Base-by-base conservation (phyloP, 2,329 filamentous ascomycete genomes). In the Cryphonectria parasitica region DNA sequence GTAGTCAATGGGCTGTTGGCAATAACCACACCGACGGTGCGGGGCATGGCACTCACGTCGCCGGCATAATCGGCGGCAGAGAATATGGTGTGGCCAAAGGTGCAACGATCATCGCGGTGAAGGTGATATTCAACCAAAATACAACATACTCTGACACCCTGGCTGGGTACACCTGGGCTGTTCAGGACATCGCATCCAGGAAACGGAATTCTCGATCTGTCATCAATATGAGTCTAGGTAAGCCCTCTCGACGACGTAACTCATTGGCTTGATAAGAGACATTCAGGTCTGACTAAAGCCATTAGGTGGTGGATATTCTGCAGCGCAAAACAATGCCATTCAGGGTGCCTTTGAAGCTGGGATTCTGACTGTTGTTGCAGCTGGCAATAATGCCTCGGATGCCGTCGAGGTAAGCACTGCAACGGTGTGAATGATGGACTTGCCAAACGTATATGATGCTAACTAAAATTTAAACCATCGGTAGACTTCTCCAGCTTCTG, bases 281-380 rank as follows among this genome's bases (percentile, higher is more conserved):
- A 10, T 28, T n/a, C n/a, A 2, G 52, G 3, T 5, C 15, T 43
- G 1, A 39, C 17, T 2, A 5, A 17, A 58, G 17, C 54, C 10
- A 39, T 3, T 13, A 69, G 71, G 74, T 41, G 72, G 73, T 5
- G 56, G 62, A 31, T 66, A 52, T 11, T 71, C 68, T 34, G 49
- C 67, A 10, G 74, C 82, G 25, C 73, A 83, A 70, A 85, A 83
- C 76, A 74, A 74, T 52, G 81, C 81, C 22, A 78, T 83, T 61
- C 76, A 77, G 54, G 76, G 73, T 25, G 79, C 80, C 28, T 77
- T 79, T 66, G 70, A 74, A 3, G 72, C 72, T 0, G 83, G 82
- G 19, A 74, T 85, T 68, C 79, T 79, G 8, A 79, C 82, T 56
- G 52, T 49, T 10, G 45, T 49, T 11, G 45, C 45, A n/a, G 52